Evolutionary conservation across 2,329 filamentous ascomycete species (phyloP).

Genomic region (Daldinia eschscholtzii): DNA sequence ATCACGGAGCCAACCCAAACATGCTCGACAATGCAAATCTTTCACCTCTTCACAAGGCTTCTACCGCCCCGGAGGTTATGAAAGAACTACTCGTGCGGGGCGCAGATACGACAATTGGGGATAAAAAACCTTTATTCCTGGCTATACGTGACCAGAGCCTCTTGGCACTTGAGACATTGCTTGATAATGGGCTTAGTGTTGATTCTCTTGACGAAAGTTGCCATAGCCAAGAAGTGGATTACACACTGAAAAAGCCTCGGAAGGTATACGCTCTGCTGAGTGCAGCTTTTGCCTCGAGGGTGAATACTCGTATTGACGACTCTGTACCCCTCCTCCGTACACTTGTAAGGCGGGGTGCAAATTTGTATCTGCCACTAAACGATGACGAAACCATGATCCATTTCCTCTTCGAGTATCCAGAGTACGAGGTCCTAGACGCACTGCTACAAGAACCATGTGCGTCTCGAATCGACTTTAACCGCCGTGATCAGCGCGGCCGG

Average conservation of each 20-base stretch:
- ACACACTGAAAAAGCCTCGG: neutral
- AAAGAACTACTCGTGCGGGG: neutral
- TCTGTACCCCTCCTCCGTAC: neutral
- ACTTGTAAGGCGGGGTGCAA: neutral
- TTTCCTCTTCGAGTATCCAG: neutral
- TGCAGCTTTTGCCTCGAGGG: neutral
- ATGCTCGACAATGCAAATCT: neutral
- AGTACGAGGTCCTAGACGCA: neutral
- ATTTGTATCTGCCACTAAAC: conserved; percentile 1
- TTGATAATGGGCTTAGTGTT: neutral
- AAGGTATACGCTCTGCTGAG: neutral
- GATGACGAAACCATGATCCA: neutral
- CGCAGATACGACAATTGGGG: neutral
- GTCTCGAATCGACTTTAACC: conserved; percentile 2
- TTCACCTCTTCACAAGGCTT: conserved; percentile 6
- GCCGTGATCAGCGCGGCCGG: neutral
- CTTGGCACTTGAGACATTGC: neutral
- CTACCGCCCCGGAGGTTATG: neutral
- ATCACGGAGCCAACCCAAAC: neutral
- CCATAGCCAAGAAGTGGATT: neutral
- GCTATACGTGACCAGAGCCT: neutral
- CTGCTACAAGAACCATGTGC: neutral
- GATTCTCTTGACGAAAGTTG: neutral
- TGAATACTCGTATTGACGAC: neutral
- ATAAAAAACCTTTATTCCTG: neutral